These are phyloP conservation scores for Oryza punctata DNA, from an alignment of 176 grass and related monocot genomes.

Conservation along the genomic window DNA sequence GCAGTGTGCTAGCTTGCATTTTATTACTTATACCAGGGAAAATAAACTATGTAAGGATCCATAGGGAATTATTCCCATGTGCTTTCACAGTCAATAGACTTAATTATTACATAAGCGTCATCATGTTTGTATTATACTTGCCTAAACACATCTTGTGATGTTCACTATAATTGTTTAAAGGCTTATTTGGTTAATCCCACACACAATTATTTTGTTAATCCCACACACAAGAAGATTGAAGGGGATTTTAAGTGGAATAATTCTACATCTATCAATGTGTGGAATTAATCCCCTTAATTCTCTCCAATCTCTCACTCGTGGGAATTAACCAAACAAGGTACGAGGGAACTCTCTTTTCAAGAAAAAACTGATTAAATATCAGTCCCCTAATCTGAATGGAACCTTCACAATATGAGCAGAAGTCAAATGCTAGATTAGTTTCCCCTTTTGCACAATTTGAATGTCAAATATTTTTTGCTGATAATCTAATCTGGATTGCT, in stretches of 20 bases:
- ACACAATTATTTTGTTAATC: too few species aligned
- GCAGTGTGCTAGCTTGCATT: constrained; percentile 7
- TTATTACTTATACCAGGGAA: neutral
- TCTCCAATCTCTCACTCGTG: too few species aligned
- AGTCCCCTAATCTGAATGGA: neutral
- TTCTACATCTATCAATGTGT: too few species aligned
- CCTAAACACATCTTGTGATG: constrained; percentile 20
- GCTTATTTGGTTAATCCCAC: too few species aligned
- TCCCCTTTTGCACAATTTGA: neutral
- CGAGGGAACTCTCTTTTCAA: neutral
- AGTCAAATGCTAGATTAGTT: constrained; percentile 19
- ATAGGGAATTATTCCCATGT: constrained; percentile 37
- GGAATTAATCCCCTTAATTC: too few species aligned
- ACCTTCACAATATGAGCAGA: neutral
- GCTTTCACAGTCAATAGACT: neutral
- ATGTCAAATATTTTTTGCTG: neutral
- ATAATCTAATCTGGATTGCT: neutral
- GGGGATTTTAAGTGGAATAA: too few species aligned
- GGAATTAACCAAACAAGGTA: too few species aligned
- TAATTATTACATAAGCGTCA: neutral
- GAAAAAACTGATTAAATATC: constrained; percentile 1
- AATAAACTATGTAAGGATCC: constrained; percentile 7
- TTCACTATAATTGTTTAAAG: neutral
- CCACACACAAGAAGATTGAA: too few species aligned
- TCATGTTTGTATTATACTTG: neutral